Conservation (phyloP, 495 filamentous ascomycete genomes). For the Rostrohypoxylon terebratum region DNA sequence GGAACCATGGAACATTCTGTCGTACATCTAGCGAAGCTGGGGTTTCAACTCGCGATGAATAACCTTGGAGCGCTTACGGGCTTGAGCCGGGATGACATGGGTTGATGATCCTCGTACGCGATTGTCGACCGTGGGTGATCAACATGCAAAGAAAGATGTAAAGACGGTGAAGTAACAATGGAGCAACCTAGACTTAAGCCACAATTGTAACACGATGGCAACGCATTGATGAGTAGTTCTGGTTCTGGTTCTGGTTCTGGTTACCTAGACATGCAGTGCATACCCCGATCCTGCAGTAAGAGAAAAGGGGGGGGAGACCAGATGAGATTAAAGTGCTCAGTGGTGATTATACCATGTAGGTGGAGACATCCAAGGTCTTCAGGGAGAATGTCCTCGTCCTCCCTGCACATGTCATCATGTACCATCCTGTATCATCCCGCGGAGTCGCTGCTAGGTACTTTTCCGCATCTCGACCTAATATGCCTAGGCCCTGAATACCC, state of each 20-base stretch:
- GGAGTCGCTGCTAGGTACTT: constrained; percentile 10
- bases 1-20: constrained; percentile 8
- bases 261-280: constrained; percentile 30
- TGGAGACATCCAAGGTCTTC: neutral
- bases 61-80: constrained; percentile 24
- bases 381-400: constrained; percentile 13
- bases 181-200: constrained; percentile 43
- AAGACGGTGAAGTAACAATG: constrained; percentile 38
- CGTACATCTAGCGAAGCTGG: constrained; percentile 33
- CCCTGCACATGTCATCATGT: constrained; percentile 1
- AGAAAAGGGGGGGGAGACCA: constrained; percentile 2
- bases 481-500: constrained; percentile 1
- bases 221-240: constrained; percentile 17
- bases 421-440: neutral
- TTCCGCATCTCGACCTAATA: constrained; percentile 7
- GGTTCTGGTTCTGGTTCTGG: too few species aligned
- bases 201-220: constrained; percentile 34
- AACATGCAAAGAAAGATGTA: constrained; percentile 23
- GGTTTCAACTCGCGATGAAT: constrained; percentile 10
- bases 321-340: constrained; percentile 15
- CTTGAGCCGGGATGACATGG: constrained; percentile 22
- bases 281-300: constrained; percentile 20
- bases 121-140: constrained; percentile 13
- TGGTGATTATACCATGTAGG: constrained; percentile 1
- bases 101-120: constrained; percentile 16